phyloP scores from a whole-genome alignment of 2,329 filamentous ascomycete species.

The Fusarium sp. region DNA sequence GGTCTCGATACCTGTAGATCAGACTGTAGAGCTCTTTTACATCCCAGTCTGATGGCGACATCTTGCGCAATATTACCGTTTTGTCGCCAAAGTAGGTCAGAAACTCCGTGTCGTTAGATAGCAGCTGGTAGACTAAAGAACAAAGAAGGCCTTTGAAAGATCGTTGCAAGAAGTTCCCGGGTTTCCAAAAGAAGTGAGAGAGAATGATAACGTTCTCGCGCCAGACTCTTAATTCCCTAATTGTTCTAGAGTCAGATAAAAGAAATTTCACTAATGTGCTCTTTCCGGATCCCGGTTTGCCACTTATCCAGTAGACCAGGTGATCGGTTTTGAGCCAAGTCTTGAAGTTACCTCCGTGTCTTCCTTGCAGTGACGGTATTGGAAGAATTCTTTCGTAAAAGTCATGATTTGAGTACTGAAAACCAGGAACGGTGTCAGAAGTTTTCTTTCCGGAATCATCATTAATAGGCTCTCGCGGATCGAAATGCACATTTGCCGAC shows the following conservation, averaged over 20 bases:
- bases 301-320: constrained; percentile 8
- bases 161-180: not conserved
- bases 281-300: constrained; percentile 7
- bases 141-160: constrained; percentile 7
- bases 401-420: too few species aligned
- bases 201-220: not conserved
- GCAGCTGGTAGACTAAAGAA: not conserved
- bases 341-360: too few species aligned
- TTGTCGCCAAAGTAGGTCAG: rapidly evolving
- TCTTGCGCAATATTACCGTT: not conserved
- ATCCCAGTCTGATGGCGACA: constrained; percentile 5
- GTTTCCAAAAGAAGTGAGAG: constrained; percentile 16
- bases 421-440: too few species aligned
- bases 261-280: constrained; percentile 6
- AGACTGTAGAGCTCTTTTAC: not conserved
- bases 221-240: not conserved
- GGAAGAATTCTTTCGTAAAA: too few species aligned
- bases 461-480: too few species aligned
- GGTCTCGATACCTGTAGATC: not conserved
- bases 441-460: too few species aligned
- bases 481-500: too few species aligned
- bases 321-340: not conserved
- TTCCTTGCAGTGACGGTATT: too few species aligned
- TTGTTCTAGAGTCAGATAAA: not conserved
- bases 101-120: not conserved